These are phyloP conservation scores for Trebouxia gelatinosa DNA, from an alignment of 163 green algal genomes.

Conservation along the genomic window DNA sequence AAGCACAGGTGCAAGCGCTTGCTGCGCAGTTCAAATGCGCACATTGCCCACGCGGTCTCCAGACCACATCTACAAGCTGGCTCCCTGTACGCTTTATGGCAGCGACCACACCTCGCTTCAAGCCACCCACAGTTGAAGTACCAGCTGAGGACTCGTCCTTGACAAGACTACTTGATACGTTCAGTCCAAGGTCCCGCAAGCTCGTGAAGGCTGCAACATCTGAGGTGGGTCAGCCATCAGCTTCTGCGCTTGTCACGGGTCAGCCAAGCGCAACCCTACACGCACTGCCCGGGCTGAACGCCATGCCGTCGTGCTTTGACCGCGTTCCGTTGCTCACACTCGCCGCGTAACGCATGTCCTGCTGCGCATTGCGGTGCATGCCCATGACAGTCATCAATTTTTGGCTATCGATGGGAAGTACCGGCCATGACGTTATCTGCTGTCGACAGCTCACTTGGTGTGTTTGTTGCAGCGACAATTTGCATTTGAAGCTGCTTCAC, in stretches of 20 bases:
- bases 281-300: neutral
- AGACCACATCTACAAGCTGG: no score
- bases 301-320: conserved; percentile 23
- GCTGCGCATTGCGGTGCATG: no score
- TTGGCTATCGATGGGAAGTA: neutral
- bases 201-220: conserved; percentile 22
- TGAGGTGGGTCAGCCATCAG: conserved; percentile 26
- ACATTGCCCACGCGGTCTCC: neutral
- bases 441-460: no score
- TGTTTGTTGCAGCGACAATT: conserved; percentile 20
- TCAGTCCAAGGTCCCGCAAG: conserved; percentile 23
- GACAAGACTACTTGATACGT: conserved; percentile 20
- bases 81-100: neutral
- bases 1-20: neutral
- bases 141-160: conserved; percentile 15
- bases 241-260: neutral
- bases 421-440: neutral
- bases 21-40: neutral
- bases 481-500: conserved; percentile 23
- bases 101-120: conserved; percentile 13
- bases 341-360: neutral
- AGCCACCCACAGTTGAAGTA: conserved; percentile 6
- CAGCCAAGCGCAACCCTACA: neutral
- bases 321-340: neutral
- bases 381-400: neutral